phyloP scores from a whole-genome alignment of 352 stramenopile species.

The Phytophthora colocasiae region DNA sequence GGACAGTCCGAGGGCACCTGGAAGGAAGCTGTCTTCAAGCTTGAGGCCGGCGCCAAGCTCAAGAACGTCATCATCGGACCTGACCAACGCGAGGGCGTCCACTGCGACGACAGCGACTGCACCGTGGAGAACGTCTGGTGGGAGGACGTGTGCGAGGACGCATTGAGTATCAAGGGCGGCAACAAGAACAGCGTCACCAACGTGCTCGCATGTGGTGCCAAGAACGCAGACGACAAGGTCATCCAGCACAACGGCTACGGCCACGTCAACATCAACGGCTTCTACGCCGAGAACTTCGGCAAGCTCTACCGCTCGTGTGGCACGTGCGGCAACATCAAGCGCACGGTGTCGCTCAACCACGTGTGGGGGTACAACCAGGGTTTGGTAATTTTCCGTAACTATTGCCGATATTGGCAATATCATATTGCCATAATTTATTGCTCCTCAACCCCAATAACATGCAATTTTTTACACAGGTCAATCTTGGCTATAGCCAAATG shows the following conservation, averaged over 20 bases:
- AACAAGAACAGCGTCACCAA: conserved; percentile 35
- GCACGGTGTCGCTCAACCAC: conserved; percentile 46
- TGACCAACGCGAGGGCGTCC: conserved; percentile 44
- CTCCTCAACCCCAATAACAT: too few species aligned
- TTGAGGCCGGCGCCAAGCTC: conserved; percentile 43
- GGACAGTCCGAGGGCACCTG: conserved; percentile 36
- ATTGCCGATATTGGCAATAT: too few species aligned
- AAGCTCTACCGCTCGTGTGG: conserved; percentile 48
- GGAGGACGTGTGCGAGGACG: conserved; percentile 49
- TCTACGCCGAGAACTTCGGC: conserved; percentile 52
- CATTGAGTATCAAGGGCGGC: conserved; percentile 43
- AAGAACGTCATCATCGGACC: conserved; percentile 54
- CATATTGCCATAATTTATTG: too few species aligned
- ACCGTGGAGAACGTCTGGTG: conserved; percentile 46
- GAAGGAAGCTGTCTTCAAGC: conserved; percentile 37
- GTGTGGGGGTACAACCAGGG: conserved; percentile 50
- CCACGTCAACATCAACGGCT: conserved; percentile 49
- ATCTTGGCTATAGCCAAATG: too few species aligned
- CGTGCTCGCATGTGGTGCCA: conserved; percentile 37
- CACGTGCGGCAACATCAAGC: conserved; percentile 37
- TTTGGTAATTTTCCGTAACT: too few species aligned
- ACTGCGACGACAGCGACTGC: conserved; percentile 43
- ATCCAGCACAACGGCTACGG: conserved; percentile 55
- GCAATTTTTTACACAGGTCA: too few species aligned
- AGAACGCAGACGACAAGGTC: conserved; percentile 50